phyloP scores from a whole-genome alignment of 2,329 filamentous ascomycete species.

The Penicillium sp. region DNA sequence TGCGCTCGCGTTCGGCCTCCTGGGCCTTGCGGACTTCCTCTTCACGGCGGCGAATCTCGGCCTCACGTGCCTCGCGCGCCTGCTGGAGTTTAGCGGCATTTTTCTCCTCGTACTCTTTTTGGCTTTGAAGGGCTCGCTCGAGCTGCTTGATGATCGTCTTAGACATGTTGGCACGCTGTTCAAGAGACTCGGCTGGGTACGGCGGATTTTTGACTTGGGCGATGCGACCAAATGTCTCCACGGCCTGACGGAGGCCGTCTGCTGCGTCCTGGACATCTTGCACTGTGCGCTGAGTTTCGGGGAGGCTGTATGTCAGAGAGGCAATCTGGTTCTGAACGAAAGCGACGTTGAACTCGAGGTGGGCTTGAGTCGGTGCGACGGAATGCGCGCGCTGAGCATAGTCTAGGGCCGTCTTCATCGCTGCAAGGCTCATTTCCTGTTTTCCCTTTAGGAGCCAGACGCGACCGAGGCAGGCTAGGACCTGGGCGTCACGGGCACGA shows the following conservation, averaged over 20 bases:
- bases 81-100: conserved; percentile 87
- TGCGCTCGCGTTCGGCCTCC: conserved; percentile 72
- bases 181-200: conserved; percentile 87
- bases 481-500: conserved; percentile 75
- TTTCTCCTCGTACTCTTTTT: conserved; percentile 90
- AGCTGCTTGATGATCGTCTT: conserved; percentile 93
- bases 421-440: conserved; percentile 65
- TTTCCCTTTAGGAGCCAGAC: conserved; percentile 85
- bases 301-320: conserved; percentile 74
- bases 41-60: conserved; percentile 77
- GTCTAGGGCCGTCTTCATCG: conserved; percentile 68
- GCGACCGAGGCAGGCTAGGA: conserved; percentile 83
- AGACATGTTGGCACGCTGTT: conserved; percentile 96
- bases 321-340: conserved; percentile 97
- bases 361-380: conserved; percentile 79
- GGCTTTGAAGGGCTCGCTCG: conserved; percentile 79
- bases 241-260: conserved; percentile 82
- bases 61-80: conserved; percentile 78
- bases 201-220: conserved; percentile 71
- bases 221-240: conserved; percentile 68
- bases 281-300: conserved; percentile 76
- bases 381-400: conserved; percentile 72
- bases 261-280: conserved; percentile 81
- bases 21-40: conserved; percentile 72
- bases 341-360: conserved; percentile 96